Base-by-base conservation (phyloP, 495 filamentous ascomycete species). In the Rhypophila decipiens region DNA sequence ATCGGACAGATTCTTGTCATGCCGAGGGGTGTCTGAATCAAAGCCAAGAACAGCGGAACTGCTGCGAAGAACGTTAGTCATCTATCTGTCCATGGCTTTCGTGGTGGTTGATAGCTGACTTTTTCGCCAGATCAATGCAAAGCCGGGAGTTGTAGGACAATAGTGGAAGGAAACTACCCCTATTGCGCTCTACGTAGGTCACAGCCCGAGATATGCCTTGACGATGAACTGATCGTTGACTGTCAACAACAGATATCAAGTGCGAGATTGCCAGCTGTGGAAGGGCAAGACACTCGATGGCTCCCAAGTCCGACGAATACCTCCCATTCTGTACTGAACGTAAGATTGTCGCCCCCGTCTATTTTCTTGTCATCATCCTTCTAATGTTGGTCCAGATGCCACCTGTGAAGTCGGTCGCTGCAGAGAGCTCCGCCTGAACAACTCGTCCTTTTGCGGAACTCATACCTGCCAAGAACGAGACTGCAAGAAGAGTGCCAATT, bases 381-480 rank as follows among this genome's bases (percentile, higher is more conserved):
- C n/a, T n/a, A n/a, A n/a, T n/a, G n/a, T n/a, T n/a, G n/a, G 13
- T 12, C 5, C 42, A 68, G 65, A 67, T 15, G 60, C 55, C 24
- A 52, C 41, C 27, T 68, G 65, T 47, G 39, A 55, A 1, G 50
- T 39, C 5, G 19, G 29, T 9, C 44, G 40, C 3, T 68, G 65
- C 24, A 24, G 15, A 1, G 39, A 45, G 10, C 39, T 42, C 18
- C 65, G 60, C 50, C 5, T 29, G 0, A 40, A 51, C 0, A 41
- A 42, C 3, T 63, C 58, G 0, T 10, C 24, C 0, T 56, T 57
- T n/a, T 68, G 65, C 15, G 34, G 40, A 0, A 44, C 33, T 1
- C 64, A 68, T 27, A 64, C 61, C 0, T 68, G 64, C 44, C 43
- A 18, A 2, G 55, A 57, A 24, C 53, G 64, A 34, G 44, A 41